These are phyloP conservation scores for Chenopodium formosanum DNA, from an alignment of 148 eudicot genomes.

Conservation along the genomic window DNA sequence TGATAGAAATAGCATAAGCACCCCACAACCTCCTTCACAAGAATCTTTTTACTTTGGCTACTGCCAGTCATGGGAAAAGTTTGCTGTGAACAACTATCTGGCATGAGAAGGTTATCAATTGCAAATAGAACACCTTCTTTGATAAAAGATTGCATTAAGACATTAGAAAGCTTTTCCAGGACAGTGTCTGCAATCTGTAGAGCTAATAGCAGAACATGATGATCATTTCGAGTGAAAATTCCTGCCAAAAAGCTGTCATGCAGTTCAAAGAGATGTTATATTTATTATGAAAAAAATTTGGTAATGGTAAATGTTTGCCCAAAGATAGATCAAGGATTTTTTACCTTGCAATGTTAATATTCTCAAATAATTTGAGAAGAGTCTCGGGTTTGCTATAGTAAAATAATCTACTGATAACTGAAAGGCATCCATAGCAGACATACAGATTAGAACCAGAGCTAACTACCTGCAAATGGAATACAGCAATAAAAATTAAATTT, in stretches of 20 bases:
- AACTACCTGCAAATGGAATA: constrained; percentile 57
- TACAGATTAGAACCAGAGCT: constrained; percentile 69
- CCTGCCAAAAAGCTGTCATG: constrained; percentile 87
- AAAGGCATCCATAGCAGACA: constrained; percentile 79
- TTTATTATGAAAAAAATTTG: constrained; percentile 1
- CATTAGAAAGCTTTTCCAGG: constrained; percentile 68
- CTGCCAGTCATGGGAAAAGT: constrained; percentile 41
- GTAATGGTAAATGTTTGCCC: background rate
- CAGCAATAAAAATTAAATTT: background rate
- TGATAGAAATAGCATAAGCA: constrained; percentile 76
- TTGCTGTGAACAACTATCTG: constrained; percentile 52
- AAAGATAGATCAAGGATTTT: background rate
- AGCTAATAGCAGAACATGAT: constrained; percentile 63
- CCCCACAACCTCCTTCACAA: constrained; percentile 32
- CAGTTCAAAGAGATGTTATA: constrained; percentile 15
- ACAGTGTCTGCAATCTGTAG: constrained; percentile 71
- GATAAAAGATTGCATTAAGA: constrained; percentile 55
- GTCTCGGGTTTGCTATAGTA: constrained; percentile 62
- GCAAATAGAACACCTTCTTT: constrained; percentile 91
- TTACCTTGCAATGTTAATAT: constrained; percentile 76
- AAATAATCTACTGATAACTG: constrained; percentile 67
- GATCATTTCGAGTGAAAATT: constrained; percentile 72
- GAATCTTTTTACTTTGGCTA: constrained; percentile 34
- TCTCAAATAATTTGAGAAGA: constrained; percentile 61
- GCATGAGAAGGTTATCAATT: constrained; percentile 56